Conservation (phyloP, 805 yeast genomes). For the Candida lessepsii region DNA sequence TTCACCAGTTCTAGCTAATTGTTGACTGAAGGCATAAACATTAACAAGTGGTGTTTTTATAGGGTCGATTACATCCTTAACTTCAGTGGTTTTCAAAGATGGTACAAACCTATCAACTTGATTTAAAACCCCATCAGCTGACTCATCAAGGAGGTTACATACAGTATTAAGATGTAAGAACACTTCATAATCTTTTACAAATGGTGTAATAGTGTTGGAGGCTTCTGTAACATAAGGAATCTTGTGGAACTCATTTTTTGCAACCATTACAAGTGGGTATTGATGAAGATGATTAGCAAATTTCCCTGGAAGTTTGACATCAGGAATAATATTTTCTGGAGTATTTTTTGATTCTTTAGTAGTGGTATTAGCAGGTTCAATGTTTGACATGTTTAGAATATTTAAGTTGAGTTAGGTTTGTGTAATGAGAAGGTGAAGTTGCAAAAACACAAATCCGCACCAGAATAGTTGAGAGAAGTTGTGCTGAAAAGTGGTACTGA, state of each 20-base stretch:
- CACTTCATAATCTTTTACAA: conserved; percentile 6
- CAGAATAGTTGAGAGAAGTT: too few species aligned
- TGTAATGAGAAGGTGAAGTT: neutral
- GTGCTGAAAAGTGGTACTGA: too few species aligned
- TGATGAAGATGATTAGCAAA: conserved; percentile 14
- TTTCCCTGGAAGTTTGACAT: conserved; percentile 2
- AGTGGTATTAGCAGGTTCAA: neutral
- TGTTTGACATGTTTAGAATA: conserved; percentile 1
- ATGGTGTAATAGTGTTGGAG: conserved; percentile 4
- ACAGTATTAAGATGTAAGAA: conserved; percentile 28
- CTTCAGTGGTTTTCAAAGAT: conserved; percentile 52
- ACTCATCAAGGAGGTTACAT: conserved; percentile 49
- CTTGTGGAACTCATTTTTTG: conserved; percentile 8
- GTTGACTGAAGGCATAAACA: conserved; percentile 18
- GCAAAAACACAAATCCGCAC: too few species aligned
- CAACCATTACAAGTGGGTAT: conserved; percentile 15
- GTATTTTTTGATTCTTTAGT: neutral
- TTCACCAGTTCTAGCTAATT: conserved; percentile 11
- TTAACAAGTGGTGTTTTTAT: conserved; percentile 52
- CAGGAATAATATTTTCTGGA: neutral
- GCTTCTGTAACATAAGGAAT: conserved; percentile 9
- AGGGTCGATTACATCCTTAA: conserved; percentile 47
- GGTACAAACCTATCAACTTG: conserved; percentile 62
- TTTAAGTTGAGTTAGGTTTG: conserved; percentile 1
- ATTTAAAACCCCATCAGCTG: conserved; percentile 53